Conservation (phyloP, 129 eudicot species). For the Solidago caesia region DNA sequence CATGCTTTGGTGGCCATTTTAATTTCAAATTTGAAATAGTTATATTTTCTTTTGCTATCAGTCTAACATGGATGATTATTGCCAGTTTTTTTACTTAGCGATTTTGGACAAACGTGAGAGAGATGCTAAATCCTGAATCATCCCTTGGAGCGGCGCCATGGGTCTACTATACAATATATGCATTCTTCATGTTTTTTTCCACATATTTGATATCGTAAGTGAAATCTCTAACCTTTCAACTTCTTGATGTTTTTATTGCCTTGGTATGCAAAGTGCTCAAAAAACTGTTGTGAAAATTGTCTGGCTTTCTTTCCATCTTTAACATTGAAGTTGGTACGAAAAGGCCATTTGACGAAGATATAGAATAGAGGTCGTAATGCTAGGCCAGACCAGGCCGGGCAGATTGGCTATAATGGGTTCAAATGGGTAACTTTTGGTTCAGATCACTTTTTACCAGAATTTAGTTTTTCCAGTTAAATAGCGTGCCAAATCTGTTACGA, state of each 20-base stretch:
- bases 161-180: slow-evolving; percentile 84
- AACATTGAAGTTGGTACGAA: neutral
- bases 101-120: slow-evolving; percentile 67
- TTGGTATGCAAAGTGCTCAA: neutral
- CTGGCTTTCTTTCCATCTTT: neutral
- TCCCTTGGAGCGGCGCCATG: slow-evolving; percentile 86
- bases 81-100: slow-evolving; percentile 76
- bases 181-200: slow-evolving; percentile 86
- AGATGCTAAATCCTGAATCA: slow-evolving; percentile 78
- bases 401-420: neutral
- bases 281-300: neutral
- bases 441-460: neutral
- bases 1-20: slow-evolving; percentile 5
- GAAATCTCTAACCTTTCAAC: neutral
- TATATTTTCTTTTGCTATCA: neutral
- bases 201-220: slow-evolving; percentile 97
- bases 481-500: neutral
- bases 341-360: neutral
- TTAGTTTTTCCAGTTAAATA: neutral
- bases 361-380: no score
- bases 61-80: slow-evolving; percentile 30
- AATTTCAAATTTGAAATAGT: slow-evolving; percentile 6
- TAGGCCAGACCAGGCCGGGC: no score
- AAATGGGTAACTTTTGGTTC: neutral
- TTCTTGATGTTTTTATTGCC: neutral